These are phyloP conservation scores for Calonectria honghensis DNA, from an alignment of 2,329 filamentous ascomycete genomes.

Conservation along the genomic window DNA sequence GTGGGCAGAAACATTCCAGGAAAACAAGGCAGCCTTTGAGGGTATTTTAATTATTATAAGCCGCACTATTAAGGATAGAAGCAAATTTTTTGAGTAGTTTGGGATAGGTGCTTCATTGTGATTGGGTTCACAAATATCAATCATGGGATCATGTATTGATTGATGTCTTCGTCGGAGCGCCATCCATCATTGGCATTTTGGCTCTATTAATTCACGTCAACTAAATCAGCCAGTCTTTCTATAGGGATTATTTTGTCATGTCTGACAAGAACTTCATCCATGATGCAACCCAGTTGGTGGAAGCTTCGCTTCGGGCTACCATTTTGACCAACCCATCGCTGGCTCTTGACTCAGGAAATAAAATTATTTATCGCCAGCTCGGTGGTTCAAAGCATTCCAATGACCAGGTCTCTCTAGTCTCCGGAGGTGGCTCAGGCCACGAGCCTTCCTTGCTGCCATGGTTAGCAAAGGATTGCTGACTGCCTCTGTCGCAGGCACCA, in stretches of 20 bases:
- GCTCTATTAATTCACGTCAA: background rate
- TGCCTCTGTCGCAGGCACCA: conserved; percentile 78
- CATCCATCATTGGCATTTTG: background rate
- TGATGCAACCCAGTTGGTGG: conserved; percentile 2
- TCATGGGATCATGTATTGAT: background rate
- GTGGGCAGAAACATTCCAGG: background rate
- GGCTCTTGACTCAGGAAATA: background rate
- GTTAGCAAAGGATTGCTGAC: conserved; percentile 78
- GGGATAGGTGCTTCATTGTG: background rate
- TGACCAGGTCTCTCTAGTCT: background rate
- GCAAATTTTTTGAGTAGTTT: background rate
- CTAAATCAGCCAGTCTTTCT: background rate
- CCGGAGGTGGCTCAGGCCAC: conserved; percentile 73
- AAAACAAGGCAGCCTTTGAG: background rate
- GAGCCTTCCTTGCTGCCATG: conserved; percentile 78
- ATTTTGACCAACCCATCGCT: background rate
- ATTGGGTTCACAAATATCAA: background rate
- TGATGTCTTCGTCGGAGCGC: background rate
- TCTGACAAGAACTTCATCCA: conserved; percentile 15
- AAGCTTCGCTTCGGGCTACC: background rate
- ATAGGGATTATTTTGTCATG: background rate
- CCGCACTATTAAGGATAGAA: background rate
- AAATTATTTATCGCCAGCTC: conserved; percentile 15
- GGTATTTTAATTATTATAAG: background rate
- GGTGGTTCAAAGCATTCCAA: background rate